These are phyloP conservation scores for Suillus variegatus DNA, from an alignment of 768 basidiomycete species.

Conservation along the genomic window DNA sequence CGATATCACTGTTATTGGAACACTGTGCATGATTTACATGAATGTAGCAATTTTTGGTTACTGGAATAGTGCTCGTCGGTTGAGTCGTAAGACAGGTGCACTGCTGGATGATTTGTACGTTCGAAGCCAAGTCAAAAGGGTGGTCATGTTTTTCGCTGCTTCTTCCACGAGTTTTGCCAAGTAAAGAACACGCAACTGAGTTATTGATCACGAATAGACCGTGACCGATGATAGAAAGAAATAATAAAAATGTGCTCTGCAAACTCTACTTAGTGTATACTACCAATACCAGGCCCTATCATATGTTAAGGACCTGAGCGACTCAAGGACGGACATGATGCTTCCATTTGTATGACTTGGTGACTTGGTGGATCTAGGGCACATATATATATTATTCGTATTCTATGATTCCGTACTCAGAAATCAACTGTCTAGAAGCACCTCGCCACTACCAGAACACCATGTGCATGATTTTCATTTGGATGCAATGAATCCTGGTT, in stretches of 20 bases:
- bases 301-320: neutral
- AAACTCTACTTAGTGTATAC: neutral
- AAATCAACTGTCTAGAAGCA: neutral
- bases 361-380: neutral
- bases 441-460: neutral
- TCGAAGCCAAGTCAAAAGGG: neutral
- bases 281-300: neutral
- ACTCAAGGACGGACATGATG: neutral
- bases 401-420: neutral
- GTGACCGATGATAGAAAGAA: neutral
- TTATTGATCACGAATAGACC: neutral
- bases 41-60: neutral
- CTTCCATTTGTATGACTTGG: neutral
- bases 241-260: neutral
- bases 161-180: neutral
- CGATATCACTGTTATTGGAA: slow-evolving; percentile 2
- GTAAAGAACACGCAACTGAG: neutral
- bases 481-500: neutral
- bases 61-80: neutral
- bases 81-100: neutral
- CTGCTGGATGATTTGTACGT: neutral
- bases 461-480: neutral
- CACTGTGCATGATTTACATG: slow-evolving; percentile 1
- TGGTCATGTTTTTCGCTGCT: neutral
- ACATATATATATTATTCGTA: neutral